Base-by-base conservation (phyloP, 306 rosid genomes). In the Boehmeria nivea region DNA sequence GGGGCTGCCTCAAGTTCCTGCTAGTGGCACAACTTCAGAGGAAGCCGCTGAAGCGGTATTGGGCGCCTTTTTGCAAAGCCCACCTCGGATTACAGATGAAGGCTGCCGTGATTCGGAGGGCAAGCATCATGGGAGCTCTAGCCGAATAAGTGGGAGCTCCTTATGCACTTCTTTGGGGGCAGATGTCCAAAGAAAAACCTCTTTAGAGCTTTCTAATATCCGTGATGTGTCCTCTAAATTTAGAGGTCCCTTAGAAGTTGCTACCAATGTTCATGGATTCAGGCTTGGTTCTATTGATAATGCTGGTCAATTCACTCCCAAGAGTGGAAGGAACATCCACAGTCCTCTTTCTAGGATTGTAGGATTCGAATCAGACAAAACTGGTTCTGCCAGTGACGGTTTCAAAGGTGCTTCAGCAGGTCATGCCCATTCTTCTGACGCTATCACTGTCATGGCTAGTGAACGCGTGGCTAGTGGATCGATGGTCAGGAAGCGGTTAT, bases 1-100 rank as follows among this genome's bases (percentile, higher is more conserved):
- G 99, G 99, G 99, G 43, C 76, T 93, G 78, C 99, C 94, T 40
- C 96, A 87, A 65, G 64, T 75, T 54, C 73, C 95, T n/a, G 20
- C 48, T 10, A 4, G 36, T 6, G 60, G 70, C 79, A 85, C 70
- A 75, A 61, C 77, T 66, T 60, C 83, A 20, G 95, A 73, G 69
- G 83, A 73, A 18, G 78, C 65, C 43, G 74, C 47, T 28, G 64
- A 75, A 19, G 72, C 71, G 2, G 69, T 76, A 26, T 70, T 59
- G 52, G 70, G 71, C 42, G 68, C 86, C 12, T 65, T 78, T 78
- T 66, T 78, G 60, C 83, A 55, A 66, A 70, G 81, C 69, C 74
- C 83, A 0, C 80, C 87, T 10, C 80, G 58, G 31, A 81, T 75
- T 65, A 56, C 87, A 39, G 80, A 80, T 61, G 82, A 64, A 67